phyloP scores from a whole-genome alignment of 1,139 yeast genomes.

The Waltiozyma solani region DNA sequence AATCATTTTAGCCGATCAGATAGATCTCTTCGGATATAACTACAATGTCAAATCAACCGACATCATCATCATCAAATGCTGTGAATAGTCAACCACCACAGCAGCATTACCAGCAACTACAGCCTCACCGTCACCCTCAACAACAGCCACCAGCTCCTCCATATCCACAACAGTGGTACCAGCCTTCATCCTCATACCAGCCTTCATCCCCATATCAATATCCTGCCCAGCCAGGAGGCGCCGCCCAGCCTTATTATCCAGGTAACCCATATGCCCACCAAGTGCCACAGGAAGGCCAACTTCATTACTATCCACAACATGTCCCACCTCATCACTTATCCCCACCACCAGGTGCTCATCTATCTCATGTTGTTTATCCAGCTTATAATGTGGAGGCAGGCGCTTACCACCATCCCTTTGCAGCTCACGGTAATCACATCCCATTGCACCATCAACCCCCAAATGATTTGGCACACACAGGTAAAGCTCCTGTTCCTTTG shows the following conservation, averaged over 20 bases:
- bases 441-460: not conserved
- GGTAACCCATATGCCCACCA: slow-evolving; percentile 2
- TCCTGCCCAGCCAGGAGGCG: slow-evolving; percentile 6
- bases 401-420: no score
- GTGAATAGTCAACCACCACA: not conserved
- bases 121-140: slow-evolving; percentile 2
- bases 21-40: no score
- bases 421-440: not conserved
- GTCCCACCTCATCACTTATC: slow-evolving; percentile 4
- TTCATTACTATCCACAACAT: slow-evolving; percentile 1
- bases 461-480: slow-evolving; percentile 3
- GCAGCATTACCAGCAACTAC: slow-evolving; percentile 1
- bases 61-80: not conserved
- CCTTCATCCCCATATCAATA: slow-evolving; percentile 4
- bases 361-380: not conserved
- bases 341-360: slow-evolving; percentile 1
- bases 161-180: not conserved
- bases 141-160: slow-evolving; percentile 3
- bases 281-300: slow-evolving; percentile 3
- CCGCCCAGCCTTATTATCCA: slow-evolving; percentile 4
- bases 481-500: slow-evolving; percentile 26
- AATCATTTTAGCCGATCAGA: no score
- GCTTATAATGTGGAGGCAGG: no score
- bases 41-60: no score
- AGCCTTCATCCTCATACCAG: not conserved